A percentile compares a stretch with the other conserved stretches of the same genome.
phyloP scores from a whole-genome alignment of 495 filamentous ascomycete genomes.

The Emericellopsis terricola region DNA sequence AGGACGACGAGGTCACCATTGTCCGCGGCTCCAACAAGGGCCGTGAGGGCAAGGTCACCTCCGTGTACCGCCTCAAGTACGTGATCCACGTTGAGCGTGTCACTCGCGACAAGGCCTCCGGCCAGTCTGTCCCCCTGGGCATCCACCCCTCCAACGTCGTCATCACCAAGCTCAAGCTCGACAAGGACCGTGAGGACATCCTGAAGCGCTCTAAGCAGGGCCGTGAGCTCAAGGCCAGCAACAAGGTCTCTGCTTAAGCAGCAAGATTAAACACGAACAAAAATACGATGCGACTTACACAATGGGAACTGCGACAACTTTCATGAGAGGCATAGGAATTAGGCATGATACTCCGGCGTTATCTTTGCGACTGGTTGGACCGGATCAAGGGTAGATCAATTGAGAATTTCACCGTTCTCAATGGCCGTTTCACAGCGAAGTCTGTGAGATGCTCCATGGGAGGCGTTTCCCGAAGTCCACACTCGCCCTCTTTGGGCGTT shows the following conservation, averaged over 20 bases:
- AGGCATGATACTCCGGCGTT: slow-evolving; percentile 2
- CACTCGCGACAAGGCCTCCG: slow-evolving; percentile 82
- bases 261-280: neutral
- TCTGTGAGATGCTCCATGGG: slow-evolving; percentile 47
- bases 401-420: slow-evolving; percentile 29
- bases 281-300: neutral
- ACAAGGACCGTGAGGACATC: slow-evolving; percentile 94
- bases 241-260: slow-evolving; percentile 17
- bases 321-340: slow-evolving; percentile 1
- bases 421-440: slow-evolving; percentile 42
- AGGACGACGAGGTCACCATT: slow-evolving; percentile 88
- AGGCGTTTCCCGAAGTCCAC: slow-evolving; percentile 39
- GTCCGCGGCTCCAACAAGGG: slow-evolving; percentile 83
- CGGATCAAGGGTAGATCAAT: slow-evolving; percentile 7
- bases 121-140: slow-evolving; percentile 74
- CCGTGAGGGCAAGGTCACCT: slow-evolving; percentile 85
- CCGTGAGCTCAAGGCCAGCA: slow-evolving; percentile 46
- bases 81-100: slow-evolving; percentile 85
- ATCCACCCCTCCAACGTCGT: slow-evolving; percentile 85
- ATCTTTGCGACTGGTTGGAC: neutral
- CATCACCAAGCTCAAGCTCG: slow-evolving; percentile 94
- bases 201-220: slow-evolving; percentile 68
- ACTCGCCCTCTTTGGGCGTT: slow-evolving; percentile 2
- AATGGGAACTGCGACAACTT: neutral
- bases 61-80: slow-evolving; percentile 97